Conservation (phyloP, 192 early-diverging fungal species). For the Rhizoclosmatium globosum region DNA sequence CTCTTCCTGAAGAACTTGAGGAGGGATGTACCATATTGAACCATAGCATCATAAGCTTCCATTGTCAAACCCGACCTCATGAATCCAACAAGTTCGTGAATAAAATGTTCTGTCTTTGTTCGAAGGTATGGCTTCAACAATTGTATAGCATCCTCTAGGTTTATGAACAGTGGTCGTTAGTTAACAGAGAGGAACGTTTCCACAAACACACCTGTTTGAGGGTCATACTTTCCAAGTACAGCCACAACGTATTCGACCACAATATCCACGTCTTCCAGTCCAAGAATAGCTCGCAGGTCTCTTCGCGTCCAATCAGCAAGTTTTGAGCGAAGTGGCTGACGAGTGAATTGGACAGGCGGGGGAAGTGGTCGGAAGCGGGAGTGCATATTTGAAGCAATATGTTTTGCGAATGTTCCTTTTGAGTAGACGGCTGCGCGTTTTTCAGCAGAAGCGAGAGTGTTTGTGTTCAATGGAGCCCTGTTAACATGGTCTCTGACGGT, state of each 20-base stretch:
- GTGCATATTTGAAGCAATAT: constrained; percentile 23
- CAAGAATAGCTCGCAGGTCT: constrained; percentile 44
- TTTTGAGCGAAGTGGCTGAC: constrained; percentile 14
- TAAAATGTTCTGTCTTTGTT: constrained; percentile 48
- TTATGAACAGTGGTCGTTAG: background rate
- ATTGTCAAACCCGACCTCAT: constrained; percentile 45
- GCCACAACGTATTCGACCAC: constrained; percentile 43
- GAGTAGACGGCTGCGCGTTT: constrained; percentile 33
- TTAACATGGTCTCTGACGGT: too few relatives aligned
- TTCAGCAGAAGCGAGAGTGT: constrained; percentile 7
- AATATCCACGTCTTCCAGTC: constrained; percentile 39
- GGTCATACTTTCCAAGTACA: constrained; percentile 29
- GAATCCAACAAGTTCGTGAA: constrained; percentile 54
- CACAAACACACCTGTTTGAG: background rate
- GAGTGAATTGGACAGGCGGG: constrained; percentile 18
- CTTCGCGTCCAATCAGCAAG: constrained; percentile 45
- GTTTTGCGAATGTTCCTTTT: constrained; percentile 38
- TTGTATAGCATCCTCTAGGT: constrained; percentile 36
- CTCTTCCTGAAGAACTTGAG: too few relatives aligned
- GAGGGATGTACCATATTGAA: constrained; percentile 30
- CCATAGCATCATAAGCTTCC: constrained; percentile 44
- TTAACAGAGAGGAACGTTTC: background rate
- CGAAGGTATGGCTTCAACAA: constrained; percentile 43
- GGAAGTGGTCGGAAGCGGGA: constrained; percentile 33
- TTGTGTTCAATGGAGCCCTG: too few relatives aligned